Conservation (phyloP, 352 stramenopile genomes). For the Elongisporangium undulatum region DNA sequence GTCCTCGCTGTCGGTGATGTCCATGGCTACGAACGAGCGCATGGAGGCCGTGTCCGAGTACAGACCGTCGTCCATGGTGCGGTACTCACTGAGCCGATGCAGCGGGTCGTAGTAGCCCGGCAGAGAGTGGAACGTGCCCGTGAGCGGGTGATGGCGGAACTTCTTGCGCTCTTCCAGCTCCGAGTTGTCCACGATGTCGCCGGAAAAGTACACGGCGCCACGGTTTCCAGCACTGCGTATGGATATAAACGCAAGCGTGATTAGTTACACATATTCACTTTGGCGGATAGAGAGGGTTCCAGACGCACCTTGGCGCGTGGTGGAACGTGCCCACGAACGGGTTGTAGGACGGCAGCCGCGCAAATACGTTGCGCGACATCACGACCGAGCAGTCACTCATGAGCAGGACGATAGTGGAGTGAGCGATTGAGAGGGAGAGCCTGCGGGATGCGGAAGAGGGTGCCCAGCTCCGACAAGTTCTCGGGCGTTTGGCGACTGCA, state of each 20-base stretch:
- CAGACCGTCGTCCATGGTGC: constrained; percentile 49
- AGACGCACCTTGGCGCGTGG: constrained; percentile 73
- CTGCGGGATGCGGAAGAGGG: background rate
- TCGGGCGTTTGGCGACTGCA: background rate
- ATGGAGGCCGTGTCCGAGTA: constrained; percentile 75
- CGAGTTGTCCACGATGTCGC: constrained; percentile 84
- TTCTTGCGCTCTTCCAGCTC: constrained; percentile 89
- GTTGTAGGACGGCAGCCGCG: constrained; percentile 83
- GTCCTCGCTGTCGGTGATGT: constrained; percentile 64
- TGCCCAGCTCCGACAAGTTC: background rate
- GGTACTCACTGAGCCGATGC: constrained; percentile 71
- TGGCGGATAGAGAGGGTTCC: background rate
- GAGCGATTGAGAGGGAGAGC: background rate
- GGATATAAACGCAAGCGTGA: constrained; percentile 7
- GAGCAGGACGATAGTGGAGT: constrained; percentile 3
- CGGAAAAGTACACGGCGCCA: constrained; percentile 84
- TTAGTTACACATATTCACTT: background rate
- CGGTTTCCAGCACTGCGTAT: constrained; percentile 67
- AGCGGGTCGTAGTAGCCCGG: constrained; percentile 85
- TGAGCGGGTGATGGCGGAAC: constrained; percentile 83
- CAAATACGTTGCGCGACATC: constrained; percentile 68
- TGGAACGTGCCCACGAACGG: constrained; percentile 89
- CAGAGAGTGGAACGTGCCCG: constrained; percentile 83
- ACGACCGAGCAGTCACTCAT: constrained; percentile 38
- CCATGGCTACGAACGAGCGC: constrained; percentile 73